Evolutionary conservation across 352 stramenopile genomes (phyloP), one percentile per base, ranked within the genome.

Genomic region (Phytophthora chlamydospora): DNA sequence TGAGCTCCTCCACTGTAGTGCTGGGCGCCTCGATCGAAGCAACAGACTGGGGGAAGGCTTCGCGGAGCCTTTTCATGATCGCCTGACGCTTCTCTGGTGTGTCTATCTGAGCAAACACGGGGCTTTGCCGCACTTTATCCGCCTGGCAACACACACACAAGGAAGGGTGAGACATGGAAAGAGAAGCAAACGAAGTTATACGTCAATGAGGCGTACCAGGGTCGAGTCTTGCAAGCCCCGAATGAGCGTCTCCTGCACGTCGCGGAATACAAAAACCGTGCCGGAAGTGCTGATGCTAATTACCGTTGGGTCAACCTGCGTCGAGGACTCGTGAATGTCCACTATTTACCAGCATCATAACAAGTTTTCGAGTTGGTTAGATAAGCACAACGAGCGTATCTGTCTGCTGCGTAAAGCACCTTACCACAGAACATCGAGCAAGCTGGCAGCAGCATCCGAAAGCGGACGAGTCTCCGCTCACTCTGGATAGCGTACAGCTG

Each of bases 361-460:
- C 14, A 33, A 6, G 21, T 48, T 48, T 24, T 24, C 21, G 21
- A 24, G 21, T 24, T 24, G 21, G 21, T 24, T n/a, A n/a, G n/a
- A n/a, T n/a, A n/a, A n/a, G n/a, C n/a, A n/a, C n/a, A n/a, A 24
- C 21, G 21, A 24, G 1, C 21, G 21, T 3, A 24, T 24, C 21
- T 24, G 21, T 24, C 21, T 24, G 35, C 35, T 41, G 35, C 10
- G 9, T n/a, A 41, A 41, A 57, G n/a, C 14, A 45, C 3, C 71
- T 32, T 79, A 91, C 85, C 73, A 49, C 77, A 89, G 53, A 91
- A 88, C 71, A 91, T 88, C 6, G 63, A 80, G 7, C 73, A 72
- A 4, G 68, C 71, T 7, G 85, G 82, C 27, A 89, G 64, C 8
- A 90, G 47, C 58, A 85, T 89, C 21, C 82, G 80, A 36, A 93